These are phyloP conservation scores for Cordyceps militaris DNA, from an alignment of 2,329 filamentous ascomycete genomes.

Conservation along the genomic window DNA sequence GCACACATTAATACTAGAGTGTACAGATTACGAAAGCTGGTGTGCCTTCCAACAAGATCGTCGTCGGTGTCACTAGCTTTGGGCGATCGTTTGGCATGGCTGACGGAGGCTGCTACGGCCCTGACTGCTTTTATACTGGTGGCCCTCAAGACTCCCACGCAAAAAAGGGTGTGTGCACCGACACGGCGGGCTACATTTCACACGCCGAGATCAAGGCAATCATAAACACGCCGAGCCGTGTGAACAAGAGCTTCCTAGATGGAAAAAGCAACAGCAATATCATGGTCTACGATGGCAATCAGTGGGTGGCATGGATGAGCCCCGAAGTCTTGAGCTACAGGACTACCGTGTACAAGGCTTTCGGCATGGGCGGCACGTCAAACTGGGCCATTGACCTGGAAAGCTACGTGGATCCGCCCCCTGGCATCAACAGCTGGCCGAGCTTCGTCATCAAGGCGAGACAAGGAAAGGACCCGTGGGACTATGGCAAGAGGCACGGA, in stretches of 20 bases:
- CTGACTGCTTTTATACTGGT: neutral
- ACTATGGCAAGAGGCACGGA: neutral
- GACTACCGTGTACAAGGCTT: neutral
- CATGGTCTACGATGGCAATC: conserved; percentile 17
- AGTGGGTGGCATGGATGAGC: conserved; percentile 17
- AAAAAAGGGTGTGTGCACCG: neutral
- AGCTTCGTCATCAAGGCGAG: conserved; percentile 1
- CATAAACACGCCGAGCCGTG: neutral
- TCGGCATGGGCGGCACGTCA: conserved; percentile 1
- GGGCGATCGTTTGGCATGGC: neutral
- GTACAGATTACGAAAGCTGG: neutral
- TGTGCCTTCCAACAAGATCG: neutral
- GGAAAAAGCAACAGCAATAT: conserved; percentile 16
- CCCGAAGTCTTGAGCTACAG: neutral
- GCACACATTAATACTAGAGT: neutral
- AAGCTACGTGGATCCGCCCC: neutral
- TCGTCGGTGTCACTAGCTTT: neutral
- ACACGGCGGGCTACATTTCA: conserved; percentile 1
- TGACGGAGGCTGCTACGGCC: neutral
- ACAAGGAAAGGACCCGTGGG: neutral
- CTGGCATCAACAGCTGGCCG: neutral
- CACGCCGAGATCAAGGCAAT: neutral
- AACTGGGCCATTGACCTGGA: conserved; percentile 9
- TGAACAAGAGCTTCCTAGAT: conserved; percentile 14
- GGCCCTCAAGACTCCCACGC: neutral